Evolutionary conservation across 345 rosid genomes (phyloP), one percentile per base, ranked within the genome.

Genomic region (Citrus unshiu): DNA sequence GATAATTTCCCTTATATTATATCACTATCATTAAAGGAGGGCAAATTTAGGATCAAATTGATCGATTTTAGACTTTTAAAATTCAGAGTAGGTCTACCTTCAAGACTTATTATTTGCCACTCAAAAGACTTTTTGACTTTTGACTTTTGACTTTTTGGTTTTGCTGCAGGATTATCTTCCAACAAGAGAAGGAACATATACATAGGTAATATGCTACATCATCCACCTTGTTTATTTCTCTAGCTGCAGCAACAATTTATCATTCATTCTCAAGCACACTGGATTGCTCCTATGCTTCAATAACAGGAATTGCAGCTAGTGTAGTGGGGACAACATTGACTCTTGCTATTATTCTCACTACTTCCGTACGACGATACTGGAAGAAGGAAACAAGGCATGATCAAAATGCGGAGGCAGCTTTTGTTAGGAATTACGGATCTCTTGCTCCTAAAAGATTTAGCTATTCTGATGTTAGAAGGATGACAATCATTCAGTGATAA

Each of bases 401-500:
- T 56, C 14, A 72, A 65, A 43, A 35, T 1, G 18, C 79, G 3
- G 80, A 84, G 49, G 69, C 43, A 46, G 69, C 43, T 1, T 80
- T 80, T 14, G 30, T 88, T 2, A 61, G 4, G 37, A 54, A 65
- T 18, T 43, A 60, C 4, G 68, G 57, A 18, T 64, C 70, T 18
- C 79, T 71, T 5, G 59, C 73, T 24, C 87, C 81, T 3, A 60
- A 70, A 9, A 27, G 72, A 18, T 81, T 62, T 24, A 67, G 8
- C 2, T 84, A 76, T 51, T 58, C 66, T 46, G 78, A 80, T 3
- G 43, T 86, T 30, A 77, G 68, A 63, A 84, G 78, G 63, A 84
- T 87, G 43, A 84, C 87, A 19, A 7, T 69, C 78, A 14, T 84
- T 87, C 65, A 13, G 0, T 0, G 2, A 75, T 18, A 87, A 73